Percentiles rank a stretch among this genome's conserved stretches.
Evolutionary conservation across 768 basidiomycete species (phyloP).

Genomic region (Mycena epipterygia): DNA sequence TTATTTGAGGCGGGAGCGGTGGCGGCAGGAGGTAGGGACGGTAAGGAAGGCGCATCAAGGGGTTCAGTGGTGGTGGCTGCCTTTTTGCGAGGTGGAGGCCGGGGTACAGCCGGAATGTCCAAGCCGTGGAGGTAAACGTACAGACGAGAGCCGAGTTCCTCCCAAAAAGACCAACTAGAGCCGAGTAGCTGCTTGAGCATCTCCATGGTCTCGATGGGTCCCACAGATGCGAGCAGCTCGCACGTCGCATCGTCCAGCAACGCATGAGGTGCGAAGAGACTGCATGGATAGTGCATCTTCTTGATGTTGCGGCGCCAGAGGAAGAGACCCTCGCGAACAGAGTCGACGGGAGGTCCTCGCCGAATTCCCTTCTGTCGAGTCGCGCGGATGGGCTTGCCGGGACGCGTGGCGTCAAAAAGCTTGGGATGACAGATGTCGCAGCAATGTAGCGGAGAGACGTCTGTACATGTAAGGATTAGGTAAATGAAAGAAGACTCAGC

Average conservation of each 20-base stretch:
- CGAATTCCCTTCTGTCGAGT: neutral
- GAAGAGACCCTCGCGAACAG: neutral
- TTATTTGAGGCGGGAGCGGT: no score
- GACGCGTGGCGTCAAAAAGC: neutral
- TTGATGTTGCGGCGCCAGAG: neutral
- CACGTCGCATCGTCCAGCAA: conserved; percentile 18
- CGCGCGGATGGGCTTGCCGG: neutral
- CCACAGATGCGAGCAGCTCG: neutral
- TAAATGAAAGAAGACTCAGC: neutral
- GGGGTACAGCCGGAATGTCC: conserved; percentile 2
- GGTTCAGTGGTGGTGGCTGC: neutral
- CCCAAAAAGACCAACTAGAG: conserved; percentile 15
- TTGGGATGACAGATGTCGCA: conserved; percentile 18
- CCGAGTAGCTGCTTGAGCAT: neutral
- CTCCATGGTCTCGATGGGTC: neutral
- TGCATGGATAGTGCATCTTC: neutral
- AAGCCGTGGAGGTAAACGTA: neutral
- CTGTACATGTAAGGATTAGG: neutral
- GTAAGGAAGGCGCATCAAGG: neutral
- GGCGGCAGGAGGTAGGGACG: neutral
- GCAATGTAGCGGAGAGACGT: neutral
- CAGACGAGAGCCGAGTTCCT: neutral
- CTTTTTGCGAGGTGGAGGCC: neutral
- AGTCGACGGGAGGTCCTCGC: neutral
- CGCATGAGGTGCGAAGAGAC: neutral